phyloP scores from a whole-genome alignment of 306 rosid genomes.

The Quercus aquifolioides region DNA sequence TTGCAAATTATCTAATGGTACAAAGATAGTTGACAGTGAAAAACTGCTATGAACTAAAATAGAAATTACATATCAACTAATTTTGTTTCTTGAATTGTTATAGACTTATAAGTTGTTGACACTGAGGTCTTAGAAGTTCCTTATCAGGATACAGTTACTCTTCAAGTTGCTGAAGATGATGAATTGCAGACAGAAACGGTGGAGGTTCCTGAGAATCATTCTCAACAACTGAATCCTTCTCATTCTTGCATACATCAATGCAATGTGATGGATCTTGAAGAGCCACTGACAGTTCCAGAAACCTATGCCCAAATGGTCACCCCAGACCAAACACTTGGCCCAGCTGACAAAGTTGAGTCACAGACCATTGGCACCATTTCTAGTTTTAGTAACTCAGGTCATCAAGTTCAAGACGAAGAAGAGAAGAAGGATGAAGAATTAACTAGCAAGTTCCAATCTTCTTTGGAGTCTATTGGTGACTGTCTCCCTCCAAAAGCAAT shows the following conservation, averaged over 20 bases:
- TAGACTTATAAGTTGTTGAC: neutral
- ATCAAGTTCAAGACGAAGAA: conserved; percentile 33
- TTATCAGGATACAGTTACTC: conserved; percentile 29
- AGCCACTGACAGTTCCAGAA: conserved; percentile 26
- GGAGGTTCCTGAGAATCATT: conserved; percentile 33
- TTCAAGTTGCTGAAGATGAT: conserved; percentile 25
- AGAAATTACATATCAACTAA: neutral
- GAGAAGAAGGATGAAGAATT: conserved; percentile 25
- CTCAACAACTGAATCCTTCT: conserved; percentile 22
- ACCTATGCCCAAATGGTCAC: conserved; percentile 23
- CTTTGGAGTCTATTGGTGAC: conserved; percentile 29
- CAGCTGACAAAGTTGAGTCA: conserved; percentile 36
- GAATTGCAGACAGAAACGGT: conserved; percentile 27
- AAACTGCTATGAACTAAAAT: neutral
- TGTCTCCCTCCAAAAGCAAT: conserved; percentile 26
- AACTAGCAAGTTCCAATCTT: conserved; percentile 31
- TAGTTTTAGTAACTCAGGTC: conserved; percentile 24
- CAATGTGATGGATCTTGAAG: conserved; percentile 31
- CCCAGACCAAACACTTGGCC: conserved; percentile 30
- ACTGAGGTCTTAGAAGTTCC: conserved; percentile 15
- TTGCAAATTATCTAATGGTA: neutral
- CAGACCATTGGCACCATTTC: conserved; percentile 25
- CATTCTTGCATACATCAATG: conserved; percentile 24
- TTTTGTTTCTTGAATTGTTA: neutral
- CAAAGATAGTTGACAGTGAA: neutral